Evolutionary conservation across 805 yeast genomes (phyloP), one percentile per base, ranked within the genome.

Genomic region (Candida easanensis): DNA sequence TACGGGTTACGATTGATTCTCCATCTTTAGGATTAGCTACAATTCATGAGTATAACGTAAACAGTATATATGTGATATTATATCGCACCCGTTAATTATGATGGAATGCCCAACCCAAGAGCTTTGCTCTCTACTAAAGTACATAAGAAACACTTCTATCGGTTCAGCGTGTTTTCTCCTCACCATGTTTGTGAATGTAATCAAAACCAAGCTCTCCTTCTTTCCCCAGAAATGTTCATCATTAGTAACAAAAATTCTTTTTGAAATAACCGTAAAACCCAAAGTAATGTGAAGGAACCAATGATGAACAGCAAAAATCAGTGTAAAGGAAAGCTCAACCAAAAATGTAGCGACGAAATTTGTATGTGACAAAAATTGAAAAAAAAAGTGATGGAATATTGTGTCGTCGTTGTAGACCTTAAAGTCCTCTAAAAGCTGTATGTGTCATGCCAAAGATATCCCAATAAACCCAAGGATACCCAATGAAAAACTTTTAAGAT

Each of bases 151-250:
- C 46, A 33, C 40, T 30, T 44, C 40, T 44, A 39, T 44, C 33
- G 42, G 47, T 39, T 39, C 39, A 42, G 40, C 47, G 44, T 27
- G 39, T 38, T 32, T 39, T 41, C 45, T 41, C 34, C 42, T 45
- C 49, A 34, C 42, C 49, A 38, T 45, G 39, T 38, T 27, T 28
- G 37, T 28, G 34, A 33, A 45, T 31, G 18, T 31, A 27, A 33
- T 19, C 34, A 42, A 36, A 10, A 38, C 21, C 30, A 39, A 31
- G 40, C 36, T 38, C 36, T 15, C 14, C 37, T 32, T n/a, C 19
- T 30, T 35, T 38, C 32, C 26, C 25, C 7, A 26, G 14, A 3
- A 15, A 36, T 41, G 38, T 33, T 36, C 43, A 25, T 44, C 39
- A 38, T 31, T 20, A 39, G 25, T 22, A 22, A 17, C 15, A 23